These are phyloP conservation scores for Aspergillus novoparasiticus DNA, from an alignment of 2,329 filamentous ascomycete genomes.

Conservation along the genomic window DNA sequence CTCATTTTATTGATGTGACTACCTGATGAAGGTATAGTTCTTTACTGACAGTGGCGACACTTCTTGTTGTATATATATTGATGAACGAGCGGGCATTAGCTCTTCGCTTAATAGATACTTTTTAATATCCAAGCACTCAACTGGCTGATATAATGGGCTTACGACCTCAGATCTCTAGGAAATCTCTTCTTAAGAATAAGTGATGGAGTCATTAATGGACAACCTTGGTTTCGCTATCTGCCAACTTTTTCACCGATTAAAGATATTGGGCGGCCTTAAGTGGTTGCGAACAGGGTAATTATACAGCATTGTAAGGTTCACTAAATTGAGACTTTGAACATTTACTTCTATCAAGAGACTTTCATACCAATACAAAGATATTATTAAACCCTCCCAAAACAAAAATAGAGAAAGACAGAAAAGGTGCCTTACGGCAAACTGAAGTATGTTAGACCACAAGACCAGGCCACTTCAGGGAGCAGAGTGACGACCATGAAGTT, in stretches of 20 bases:
- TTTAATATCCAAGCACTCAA: background rate
- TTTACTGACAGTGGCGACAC: conserved; percentile 70
- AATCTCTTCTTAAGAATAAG: background rate
- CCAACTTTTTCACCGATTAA: background rate
- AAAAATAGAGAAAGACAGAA: background rate
- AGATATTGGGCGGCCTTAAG: background rate
- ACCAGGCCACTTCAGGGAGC: background rate
- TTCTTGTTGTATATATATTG: background rate
- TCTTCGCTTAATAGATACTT: background rate
- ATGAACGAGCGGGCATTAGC: background rate
- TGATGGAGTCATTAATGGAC: background rate
- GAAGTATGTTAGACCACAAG: background rate
- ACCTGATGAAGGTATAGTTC: conserved; percentile 62
- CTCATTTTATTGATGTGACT: conserved; percentile 19
- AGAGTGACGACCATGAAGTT: background rate
- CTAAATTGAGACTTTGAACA: background rate
- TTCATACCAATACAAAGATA: background rate
- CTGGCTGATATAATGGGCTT: background rate
- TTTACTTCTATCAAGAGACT: background rate
- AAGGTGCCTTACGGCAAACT: background rate
- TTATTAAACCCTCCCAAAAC: background rate
- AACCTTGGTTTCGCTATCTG: too few species aligned
- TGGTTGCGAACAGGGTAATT: background rate
- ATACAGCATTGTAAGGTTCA: background rate
- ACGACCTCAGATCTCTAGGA: background rate